A percentile compares a stretch with the other conserved stretches of the same genome.
Evolutionary conservation across 2,329 filamentous ascomycete genomes (phyloP).

Genomic region (Paracorniculantispora psalliotae): DNA sequence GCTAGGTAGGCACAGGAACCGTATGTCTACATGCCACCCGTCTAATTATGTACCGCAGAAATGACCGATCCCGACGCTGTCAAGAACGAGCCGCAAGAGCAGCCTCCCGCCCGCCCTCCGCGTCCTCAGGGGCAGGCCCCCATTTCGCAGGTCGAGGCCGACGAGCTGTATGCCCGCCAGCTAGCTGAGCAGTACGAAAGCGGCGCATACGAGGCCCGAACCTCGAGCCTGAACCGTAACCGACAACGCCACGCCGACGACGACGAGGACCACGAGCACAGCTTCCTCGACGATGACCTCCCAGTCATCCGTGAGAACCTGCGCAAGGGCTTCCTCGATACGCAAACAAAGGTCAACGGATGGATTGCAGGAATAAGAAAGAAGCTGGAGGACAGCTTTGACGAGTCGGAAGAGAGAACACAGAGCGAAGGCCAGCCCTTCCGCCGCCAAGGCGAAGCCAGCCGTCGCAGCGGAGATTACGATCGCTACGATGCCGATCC

Average conservation of each 20-base stretch:
- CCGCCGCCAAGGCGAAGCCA: constrained; percentile 55
- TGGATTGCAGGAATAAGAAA: constrained; percentile 93
- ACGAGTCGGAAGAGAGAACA: constrained; percentile 55
- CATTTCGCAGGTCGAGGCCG: constrained; percentile 78
- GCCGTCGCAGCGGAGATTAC: constrained; percentile 76
- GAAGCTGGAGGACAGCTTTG: constrained; percentile 83
- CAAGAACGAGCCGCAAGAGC: constrained; percentile 48
- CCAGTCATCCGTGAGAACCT: constrained; percentile 90
- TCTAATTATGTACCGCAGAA: constrained; percentile 38
- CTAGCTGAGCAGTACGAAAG: constrained; percentile 86
- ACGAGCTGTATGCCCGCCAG: constrained; percentile 88
- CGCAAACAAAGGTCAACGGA: constrained; percentile 84
- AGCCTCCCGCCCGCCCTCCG: constrained; percentile 72
- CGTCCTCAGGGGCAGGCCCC: constrained; percentile 60
- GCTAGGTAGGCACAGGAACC: constrained; percentile 53
- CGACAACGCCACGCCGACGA: constrained; percentile 36
- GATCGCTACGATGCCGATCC: constrained; percentile 94
- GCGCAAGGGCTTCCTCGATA: constrained; percentile 90
- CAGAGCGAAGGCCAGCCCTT: constrained; percentile 27
- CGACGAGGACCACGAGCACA: constrained; percentile 69
- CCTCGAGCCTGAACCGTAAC: constrained; percentile 38
- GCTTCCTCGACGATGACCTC: constrained; percentile 93
- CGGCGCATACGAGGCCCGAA: constrained; percentile 53
- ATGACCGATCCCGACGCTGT: constrained; percentile 75
- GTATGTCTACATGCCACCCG: neutral